Percentiles rank a stretch among this genome's conserved stretches.
Conservation (phyloP, 192 early-diverging fungal genomes). For the Entomortierella chlamydospora region DNA sequence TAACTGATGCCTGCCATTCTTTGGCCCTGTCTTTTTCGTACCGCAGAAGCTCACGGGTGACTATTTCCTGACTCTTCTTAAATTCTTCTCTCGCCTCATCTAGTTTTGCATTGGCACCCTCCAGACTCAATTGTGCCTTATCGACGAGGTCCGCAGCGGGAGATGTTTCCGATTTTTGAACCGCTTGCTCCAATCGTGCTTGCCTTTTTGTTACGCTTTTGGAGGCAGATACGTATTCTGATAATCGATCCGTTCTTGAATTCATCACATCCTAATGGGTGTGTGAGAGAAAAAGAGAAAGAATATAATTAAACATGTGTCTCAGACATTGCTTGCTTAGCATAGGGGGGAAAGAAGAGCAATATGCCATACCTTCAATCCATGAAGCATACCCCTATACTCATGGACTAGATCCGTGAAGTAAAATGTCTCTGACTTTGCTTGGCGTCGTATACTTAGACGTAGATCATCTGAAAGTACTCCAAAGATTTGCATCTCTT, state of each 20-base stretch:
- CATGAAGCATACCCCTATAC: constrained; percentile 61
- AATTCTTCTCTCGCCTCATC: constrained; percentile 32
- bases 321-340: too few species aligned
- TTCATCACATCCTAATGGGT: constrained; percentile 58
- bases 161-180: constrained; percentile 22
- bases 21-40: constrained; percentile 59
- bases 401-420: constrained; percentile 63
- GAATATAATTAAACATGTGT: too few species aligned
- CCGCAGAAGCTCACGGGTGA: constrained; percentile 57
- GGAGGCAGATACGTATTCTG: constrained; percentile 58
- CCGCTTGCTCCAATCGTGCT: constrained; percentile 47
- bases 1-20: constrained; percentile 53
- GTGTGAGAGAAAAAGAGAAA: not conserved
- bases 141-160: constrained; percentile 22
- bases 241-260: constrained; percentile 57
- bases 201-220: constrained; percentile 58
- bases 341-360: too few species aligned
- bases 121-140: constrained; percentile 28
- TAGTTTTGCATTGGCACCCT: constrained; percentile 38
- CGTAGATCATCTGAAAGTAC: constrained; percentile 62
- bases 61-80: constrained; percentile 53
- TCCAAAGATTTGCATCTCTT: constrained; percentile 64
- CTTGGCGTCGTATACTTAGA: constrained; percentile 56
- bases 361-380: constrained; percentile 61
- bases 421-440: constrained; percentile 57